These are phyloP conservation scores for Ceratobasidium sp. DNA, from an alignment of 1,284 basidiomycete genomes.

Conservation along the genomic window DNA sequence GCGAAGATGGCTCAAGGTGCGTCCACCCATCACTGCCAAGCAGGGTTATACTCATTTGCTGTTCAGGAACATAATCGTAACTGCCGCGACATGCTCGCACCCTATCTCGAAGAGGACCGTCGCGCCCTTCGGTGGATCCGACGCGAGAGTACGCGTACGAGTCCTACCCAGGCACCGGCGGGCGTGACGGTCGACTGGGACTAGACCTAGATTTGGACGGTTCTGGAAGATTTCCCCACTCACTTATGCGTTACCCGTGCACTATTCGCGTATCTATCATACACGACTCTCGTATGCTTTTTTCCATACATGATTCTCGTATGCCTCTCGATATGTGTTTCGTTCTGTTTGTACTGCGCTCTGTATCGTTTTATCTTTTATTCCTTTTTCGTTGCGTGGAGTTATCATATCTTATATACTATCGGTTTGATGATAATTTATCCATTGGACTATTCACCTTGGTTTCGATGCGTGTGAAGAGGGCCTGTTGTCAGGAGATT, in stretches of 20 bases:
- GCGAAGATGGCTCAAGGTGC: conserved; percentile 86
- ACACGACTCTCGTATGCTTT: not conserved
- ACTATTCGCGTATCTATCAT: too few species aligned
- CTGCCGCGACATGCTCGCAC: conserved; percentile 74
- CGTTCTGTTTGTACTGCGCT: not conserved
- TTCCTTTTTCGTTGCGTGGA: not conserved
- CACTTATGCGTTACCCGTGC: not conserved
- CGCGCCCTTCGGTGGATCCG: conserved; percentile 82
- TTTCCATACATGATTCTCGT: not conserved
- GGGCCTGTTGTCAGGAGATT: not conserved
- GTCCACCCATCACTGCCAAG: not conserved
- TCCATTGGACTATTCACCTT: not conserved
- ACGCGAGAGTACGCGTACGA: conserved; percentile 55
- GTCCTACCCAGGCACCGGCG: conserved; percentile 49
- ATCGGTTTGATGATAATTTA: not conserved
- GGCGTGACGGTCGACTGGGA: conserved; percentile 79
- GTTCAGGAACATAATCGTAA: conserved; percentile 80
- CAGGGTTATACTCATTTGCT: conserved; percentile 29
- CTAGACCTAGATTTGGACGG: conserved; percentile 47
- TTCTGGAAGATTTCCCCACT: not conserved
- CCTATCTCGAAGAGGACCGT: conserved; percentile 77
- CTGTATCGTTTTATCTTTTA: not conserved
- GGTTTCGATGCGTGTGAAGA: too few species aligned
- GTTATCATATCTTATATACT: not conserved
- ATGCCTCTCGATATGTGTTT: not conserved